Conservation (phyloP, 75 land plant species). For the Gnetum montanum region DNA sequence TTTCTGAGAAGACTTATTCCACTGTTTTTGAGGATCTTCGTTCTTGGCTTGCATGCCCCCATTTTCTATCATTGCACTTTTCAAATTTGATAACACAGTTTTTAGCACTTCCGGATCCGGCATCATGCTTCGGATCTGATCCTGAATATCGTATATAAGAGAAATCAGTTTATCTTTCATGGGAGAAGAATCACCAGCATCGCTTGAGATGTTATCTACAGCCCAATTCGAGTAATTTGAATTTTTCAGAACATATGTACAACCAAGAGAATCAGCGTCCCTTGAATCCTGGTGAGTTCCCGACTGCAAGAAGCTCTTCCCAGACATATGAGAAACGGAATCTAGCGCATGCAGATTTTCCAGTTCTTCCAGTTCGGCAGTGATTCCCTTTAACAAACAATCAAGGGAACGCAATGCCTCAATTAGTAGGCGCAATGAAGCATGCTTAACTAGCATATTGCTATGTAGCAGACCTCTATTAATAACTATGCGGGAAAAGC, state of each 20-base stretch:
- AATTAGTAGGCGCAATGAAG: conserved; percentile 53
- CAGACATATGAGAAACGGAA: too few relatives aligned
- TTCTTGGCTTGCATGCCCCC: neutral
- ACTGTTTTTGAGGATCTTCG: too few relatives aligned
- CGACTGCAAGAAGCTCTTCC: neutral
- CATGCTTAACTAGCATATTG: conserved; percentile 64
- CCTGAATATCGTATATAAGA: conserved; percentile 47
- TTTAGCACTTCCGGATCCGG: conserved; percentile 80
- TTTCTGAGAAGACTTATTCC: too few relatives aligned
- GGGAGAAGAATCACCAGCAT: neutral
- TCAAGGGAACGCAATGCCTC: conserved; percentile 55
- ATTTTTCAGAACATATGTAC: neutral
- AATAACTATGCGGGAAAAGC: conserved; percentile 39
- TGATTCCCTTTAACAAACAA: conserved; percentile 31
- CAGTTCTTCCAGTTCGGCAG: neutral
- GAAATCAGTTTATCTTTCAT: conserved; percentile 23
- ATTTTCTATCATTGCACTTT: conserved; percentile 9
- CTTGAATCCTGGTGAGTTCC: neutral
- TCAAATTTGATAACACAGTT: conserved; percentile 15
- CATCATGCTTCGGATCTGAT: conserved; percentile 42
- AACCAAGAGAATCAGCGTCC: neutral
- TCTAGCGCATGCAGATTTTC: neutral
- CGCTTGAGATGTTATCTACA: neutral
- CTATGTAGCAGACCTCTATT: conserved; percentile 82
- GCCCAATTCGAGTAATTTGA: neutral